Base-by-base conservation (phyloP, 371 early-diverging fungal genomes). In the Mortierella sp. region DNA sequence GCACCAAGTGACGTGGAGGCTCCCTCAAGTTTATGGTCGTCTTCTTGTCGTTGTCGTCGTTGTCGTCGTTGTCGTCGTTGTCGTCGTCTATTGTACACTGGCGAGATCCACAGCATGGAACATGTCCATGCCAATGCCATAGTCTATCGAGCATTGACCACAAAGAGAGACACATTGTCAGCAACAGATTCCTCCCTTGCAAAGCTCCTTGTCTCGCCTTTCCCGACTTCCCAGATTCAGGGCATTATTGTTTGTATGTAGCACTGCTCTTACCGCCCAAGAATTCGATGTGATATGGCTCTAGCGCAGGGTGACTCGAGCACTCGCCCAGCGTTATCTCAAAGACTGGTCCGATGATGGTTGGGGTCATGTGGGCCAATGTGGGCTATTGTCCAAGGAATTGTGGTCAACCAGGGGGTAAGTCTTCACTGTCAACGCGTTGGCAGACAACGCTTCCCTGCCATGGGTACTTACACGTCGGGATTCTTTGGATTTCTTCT, bases 261-360 rank as follows among this genome's bases (percentile, higher is more conserved):
- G n/a, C n/a, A n/a, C n/a, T n/a, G n/a, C n/a, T 6, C 34, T 34
- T 58, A 76, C 77, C 77, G 60, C 69, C 70, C 17, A 76, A 58
- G 37, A 76, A 76, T 49, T 76, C 70, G 25, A 76, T 55, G 17
- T 65, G 77, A 43, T 69, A 76, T 16, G 69, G 41, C 29, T 76
- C 77, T 51, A 76, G 40, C 3, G 66, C 69, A 40, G 76, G 71
- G 39, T 79, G 77, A 24, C 49, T 63, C 19, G 67, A 62, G n/a
- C 25, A 49, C 24, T 76, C 80, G 5, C 77, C 77, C 16, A 80
- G 57, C 6, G 54, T 60, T 34, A 71, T 57, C 57, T 88, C 86
- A 58, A 83, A 86, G 13, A 76, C 68, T 0, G 88, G 86, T 1
- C 88, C 88, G n/a, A 88, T 56, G 37, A 85, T 76, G 31, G 84